Percentiles rank a stretch among this genome's conserved stretches.
phyloP scores from a whole-genome alignment of 2,329 filamentous ascomycete genomes.

The Tolypocladium nubicola region DNA sequence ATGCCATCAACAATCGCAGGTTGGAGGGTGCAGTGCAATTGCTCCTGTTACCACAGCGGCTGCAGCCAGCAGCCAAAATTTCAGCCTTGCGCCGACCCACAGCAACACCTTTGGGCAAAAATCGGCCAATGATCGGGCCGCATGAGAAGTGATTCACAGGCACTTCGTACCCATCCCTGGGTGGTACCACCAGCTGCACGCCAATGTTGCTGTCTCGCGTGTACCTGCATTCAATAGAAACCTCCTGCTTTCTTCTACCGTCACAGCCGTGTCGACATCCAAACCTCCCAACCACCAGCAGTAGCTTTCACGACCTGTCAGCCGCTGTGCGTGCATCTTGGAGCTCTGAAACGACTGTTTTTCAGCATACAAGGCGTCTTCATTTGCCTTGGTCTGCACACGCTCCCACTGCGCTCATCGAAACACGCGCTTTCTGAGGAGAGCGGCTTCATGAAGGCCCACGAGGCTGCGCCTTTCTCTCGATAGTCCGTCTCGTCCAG shows the following conservation, averaged over 20 bases:
- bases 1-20: background rate
- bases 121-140: background rate
- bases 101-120: background rate
- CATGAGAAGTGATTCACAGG: background rate
- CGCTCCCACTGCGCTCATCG: background rate
- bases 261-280: background rate
- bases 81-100: conserved; percentile 12
- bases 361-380: background rate
- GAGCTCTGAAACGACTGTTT: background rate
- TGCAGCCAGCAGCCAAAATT: conserved; percentile 5
- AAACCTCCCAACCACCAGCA: background rate
- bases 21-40: background rate
- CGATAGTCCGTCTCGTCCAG: background rate
- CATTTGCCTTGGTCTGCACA: background rate
- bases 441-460: background rate
- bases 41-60: background rate
- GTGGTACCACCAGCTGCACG: background rate
- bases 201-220: background rate
- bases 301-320: background rate
- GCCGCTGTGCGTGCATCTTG: background rate
- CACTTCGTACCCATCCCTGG: background rate
- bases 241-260: background rate
- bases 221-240: background rate
- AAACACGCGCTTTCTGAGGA: background rate
- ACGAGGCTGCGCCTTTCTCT: background rate